Evolutionary conservation across 108 stramenopile species (phyloP).

Genomic region (Nitzschia putrida): DNA sequence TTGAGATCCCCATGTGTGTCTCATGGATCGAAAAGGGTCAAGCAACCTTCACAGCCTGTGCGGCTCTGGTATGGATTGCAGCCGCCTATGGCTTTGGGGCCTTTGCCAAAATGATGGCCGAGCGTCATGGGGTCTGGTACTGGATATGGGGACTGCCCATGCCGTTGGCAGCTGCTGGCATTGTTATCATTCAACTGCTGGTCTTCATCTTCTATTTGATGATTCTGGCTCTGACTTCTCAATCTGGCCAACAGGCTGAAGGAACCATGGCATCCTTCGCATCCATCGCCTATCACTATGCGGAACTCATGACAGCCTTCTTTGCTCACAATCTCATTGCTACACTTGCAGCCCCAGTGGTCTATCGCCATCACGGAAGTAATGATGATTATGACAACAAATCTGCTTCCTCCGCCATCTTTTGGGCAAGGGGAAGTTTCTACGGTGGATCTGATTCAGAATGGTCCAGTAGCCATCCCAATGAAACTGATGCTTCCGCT

Average conservation of each 20-base stretch:
- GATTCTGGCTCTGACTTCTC: neutral
- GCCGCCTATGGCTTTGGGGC: conserved; percentile 3
- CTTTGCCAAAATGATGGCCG: neutral
- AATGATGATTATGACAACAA: too few species aligned
- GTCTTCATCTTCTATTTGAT: conserved; percentile 12
- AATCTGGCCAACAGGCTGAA: neutral
- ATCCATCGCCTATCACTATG: conserved; percentile 15
- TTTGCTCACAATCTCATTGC: conserved; percentile 15
- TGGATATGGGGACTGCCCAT: conserved; percentile 7
- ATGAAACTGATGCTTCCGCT: too few species aligned
- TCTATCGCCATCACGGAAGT: too few species aligned
- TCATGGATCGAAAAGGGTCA: conserved; percentile 9
- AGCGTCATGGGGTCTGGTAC: conserved; percentile 2
- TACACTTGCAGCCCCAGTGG: neutral
- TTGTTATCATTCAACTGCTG: conserved; percentile 6
- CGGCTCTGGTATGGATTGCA: conserved; percentile 7
- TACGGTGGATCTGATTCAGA: too few species aligned
- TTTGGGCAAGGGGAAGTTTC: too few species aligned
- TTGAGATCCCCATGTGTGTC: conserved; percentile 3
- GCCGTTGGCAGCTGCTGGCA: conserved; percentile 4
- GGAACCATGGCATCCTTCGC: neutral
- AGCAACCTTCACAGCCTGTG: neutral
- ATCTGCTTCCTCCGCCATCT: too few species aligned
- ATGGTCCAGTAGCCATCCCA: too few species aligned
- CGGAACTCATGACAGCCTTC: conserved; percentile 10